Evolutionary conservation across 2,329 filamentous ascomycete genomes (phyloP), one percentile per base, ranked within the genome.

Genomic region (Verticillium klebahnii): DNA sequence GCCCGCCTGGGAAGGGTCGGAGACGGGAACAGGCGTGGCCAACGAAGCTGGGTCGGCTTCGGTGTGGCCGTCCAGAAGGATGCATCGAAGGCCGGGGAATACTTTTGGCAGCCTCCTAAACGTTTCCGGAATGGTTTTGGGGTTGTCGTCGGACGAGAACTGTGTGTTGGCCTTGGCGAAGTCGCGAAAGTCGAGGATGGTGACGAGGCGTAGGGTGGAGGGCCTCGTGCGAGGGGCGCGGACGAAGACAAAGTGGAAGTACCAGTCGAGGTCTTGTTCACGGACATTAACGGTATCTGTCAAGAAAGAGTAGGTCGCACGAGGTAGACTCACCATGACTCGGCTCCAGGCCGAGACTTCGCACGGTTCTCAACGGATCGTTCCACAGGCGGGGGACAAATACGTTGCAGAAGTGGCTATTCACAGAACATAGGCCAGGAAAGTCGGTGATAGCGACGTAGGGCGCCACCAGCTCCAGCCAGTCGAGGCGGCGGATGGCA

Each of bases 381-480:
- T 74, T 74, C 84, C 84, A 87, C 19, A 86, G 71, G 5, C 74
- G 77, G 23, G 82, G 81, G 5, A 79, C 79, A 67, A 87, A 86
- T 23, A 78, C 70, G 52, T 66, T 61, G 72, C 81, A 78, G 66
- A 83, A 85, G 11, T 73, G 77, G 50, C 67, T 71, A 57, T 74
- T 79, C 11, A 86, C 83, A 40, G 78, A 77, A 67, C 81, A 85
- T 54, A 85, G 77, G 8, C 71, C 70, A 29, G 73, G 67, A 66
- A 81, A 82, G 67, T 82, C 77, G 6, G 67, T 61, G 52, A 75
- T 65, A 2, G 70, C 67, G 56, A 85, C 65, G 65, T 79, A 80
- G 1, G 80, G 77, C 7, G 77, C 80, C 14, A 78, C 78, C 4
- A 85, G 64, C 34, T 70, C 70, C 17, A 85, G 73, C 81, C 83